Conservation (phyloP, 805 yeast species). For the Saccharomycopsis sp. region DNA sequence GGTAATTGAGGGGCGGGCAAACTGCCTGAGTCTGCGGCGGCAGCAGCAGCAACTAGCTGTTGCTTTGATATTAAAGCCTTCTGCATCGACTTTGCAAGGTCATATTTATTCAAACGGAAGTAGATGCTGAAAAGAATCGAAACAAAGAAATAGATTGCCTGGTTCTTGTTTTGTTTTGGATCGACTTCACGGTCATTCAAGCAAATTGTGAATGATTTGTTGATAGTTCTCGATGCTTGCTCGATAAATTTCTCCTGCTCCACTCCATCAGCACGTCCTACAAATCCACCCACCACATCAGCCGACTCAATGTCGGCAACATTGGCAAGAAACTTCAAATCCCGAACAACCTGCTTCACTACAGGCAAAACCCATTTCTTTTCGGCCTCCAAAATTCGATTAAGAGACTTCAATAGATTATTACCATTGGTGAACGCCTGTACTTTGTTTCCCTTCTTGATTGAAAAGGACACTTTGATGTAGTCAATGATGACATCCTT, state of each 20-base stretch:
- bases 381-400: conserved; percentile 48
- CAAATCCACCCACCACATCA: background rate
- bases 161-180: conserved; percentile 41
- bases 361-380: conserved; percentile 46
- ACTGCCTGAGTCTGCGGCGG: background rate
- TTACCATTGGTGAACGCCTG: conserved; percentile 27
- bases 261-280: conserved; percentile 16
- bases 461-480: background rate
- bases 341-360: conserved; percentile 35
- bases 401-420: conserved; percentile 39
- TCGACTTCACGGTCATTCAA: conserved; percentile 70
- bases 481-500: background rate
- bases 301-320: conserved; percentile 25
- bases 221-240: conserved; percentile 56
- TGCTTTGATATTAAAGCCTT: conserved; percentile 56
- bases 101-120: conserved; percentile 56
- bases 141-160: conserved; percentile 64
- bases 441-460: background rate
- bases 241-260: conserved; percentile 34
- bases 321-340: conserved; percentile 28
- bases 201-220: conserved; percentile 68
- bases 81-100: conserved; percentile 68
- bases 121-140: conserved; percentile 65
- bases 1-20: conserved; percentile 39
- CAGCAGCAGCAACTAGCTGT: conserved; percentile 17